These are phyloP conservation scores for Coffea eugenioides DNA, from an alignment of 257 asterid genomes.

Conservation along the genomic window DNA sequence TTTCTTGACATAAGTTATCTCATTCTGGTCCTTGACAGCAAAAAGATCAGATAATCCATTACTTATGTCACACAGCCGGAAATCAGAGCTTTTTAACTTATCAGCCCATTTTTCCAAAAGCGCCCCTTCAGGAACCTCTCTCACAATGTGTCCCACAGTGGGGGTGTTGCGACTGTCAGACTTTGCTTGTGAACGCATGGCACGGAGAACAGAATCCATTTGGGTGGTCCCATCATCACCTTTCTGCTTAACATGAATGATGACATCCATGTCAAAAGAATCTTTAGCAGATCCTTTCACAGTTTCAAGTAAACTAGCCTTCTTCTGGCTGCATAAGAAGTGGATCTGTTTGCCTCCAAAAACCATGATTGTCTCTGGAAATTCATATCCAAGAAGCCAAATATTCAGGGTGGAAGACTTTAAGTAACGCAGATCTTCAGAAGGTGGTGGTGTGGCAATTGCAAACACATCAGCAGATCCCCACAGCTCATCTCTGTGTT, in stretches of 20 bases:
- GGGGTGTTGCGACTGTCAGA: slow-evolving; percentile 28
- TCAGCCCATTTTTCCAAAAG: slow-evolving; percentile 57
- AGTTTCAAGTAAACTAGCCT: slow-evolving; percentile 50
- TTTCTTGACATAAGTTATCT: slow-evolving; percentile 52
- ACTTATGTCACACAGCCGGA: slow-evolving; percentile 46
- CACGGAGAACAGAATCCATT: slow-evolving; percentile 44
- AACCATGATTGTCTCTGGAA: slow-evolving; percentile 72
- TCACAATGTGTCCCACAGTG: slow-evolving; percentile 47
- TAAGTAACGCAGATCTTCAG: slow-evolving; percentile 66
- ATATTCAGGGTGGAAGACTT: slow-evolving; percentile 62
- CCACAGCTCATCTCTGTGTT: slow-evolving; percentile 46
- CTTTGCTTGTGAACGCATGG: slow-evolving; percentile 36
- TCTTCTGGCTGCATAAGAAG: slow-evolving; percentile 60
- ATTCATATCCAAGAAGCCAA: slow-evolving; percentile 76
- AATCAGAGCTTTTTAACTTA: slow-evolving; percentile 46
- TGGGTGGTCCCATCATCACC: slow-evolving; percentile 46
- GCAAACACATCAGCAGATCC: slow-evolving; percentile 53
- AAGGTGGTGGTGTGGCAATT: slow-evolving; percentile 62
- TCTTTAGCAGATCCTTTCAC: slow-evolving; percentile 52
- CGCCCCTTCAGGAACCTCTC: slow-evolving; percentile 66
- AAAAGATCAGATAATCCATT: slow-evolving; percentile 63
- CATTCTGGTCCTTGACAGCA: slow-evolving; percentile 57
- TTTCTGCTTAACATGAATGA: slow-evolving; percentile 53
- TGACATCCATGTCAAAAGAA: slow-evolving; percentile 35
- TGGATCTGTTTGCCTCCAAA: slow-evolving; percentile 48